phyloP scores from a whole-genome alignment of 148 eudicot species.

The Rhododendron williamsianum region DNA sequence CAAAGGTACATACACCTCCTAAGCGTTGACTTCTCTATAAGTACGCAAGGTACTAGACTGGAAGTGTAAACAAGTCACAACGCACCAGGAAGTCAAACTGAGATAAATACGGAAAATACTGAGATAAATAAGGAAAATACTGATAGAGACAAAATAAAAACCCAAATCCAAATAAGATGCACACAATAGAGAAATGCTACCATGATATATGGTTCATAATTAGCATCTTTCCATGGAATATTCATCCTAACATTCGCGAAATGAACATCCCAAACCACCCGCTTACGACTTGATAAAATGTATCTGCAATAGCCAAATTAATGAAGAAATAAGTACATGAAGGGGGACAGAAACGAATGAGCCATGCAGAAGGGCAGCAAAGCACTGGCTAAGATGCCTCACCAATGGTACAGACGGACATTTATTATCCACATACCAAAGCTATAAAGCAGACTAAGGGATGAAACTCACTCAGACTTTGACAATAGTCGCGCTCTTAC shows the following conservation, averaged over 20 bases:
- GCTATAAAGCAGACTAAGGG: neutral
- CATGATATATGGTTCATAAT: conserved; percentile 35
- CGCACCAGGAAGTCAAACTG: neutral
- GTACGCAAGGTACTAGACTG: neutral
- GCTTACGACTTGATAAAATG: conserved; percentile 48
- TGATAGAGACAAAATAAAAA: neutral
- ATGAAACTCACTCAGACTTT: conserved; percentile 69
- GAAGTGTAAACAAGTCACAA: neutral
- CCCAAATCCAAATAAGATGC: neutral
- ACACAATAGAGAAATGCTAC: conserved; percentile 29
- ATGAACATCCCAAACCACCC: conserved; percentile 51
- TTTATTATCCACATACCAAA: neutral
- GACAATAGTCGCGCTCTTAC: conserved; percentile 51
- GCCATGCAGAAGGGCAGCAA: neutral
- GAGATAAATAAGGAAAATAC: neutral
- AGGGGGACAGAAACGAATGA: neutral
- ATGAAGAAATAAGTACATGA: neutral
- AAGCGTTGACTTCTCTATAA: neutral
- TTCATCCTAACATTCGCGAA: conserved; percentile 32
- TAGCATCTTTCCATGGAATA: conserved; percentile 38
- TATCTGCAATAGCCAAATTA: conserved; percentile 36
- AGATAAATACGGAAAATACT: neutral
- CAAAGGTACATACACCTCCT: neutral
- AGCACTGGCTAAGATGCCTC: neutral
- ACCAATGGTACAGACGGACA: neutral